Conservation (phyloP, 1,139 yeast species). For the Blastobotrys arbuscula region DNA sequence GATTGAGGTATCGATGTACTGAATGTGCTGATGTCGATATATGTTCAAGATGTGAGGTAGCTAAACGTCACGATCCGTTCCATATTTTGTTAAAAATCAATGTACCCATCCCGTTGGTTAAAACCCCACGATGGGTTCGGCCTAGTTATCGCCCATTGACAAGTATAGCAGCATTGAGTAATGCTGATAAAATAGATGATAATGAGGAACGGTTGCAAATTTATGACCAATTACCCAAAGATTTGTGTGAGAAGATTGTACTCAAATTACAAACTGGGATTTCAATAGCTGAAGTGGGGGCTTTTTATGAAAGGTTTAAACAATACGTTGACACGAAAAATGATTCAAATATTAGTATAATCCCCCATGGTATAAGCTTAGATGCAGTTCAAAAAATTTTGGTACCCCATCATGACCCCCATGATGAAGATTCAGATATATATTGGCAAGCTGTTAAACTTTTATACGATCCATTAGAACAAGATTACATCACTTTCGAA, state of each 20-base stretch:
- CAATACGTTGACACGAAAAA: constrained; percentile 7
- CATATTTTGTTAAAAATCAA: constrained; percentile 27
- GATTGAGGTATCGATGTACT: constrained; percentile 29
- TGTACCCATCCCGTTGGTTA: constrained; percentile 29
- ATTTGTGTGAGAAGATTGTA: background rate
- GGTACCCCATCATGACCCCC: background rate
- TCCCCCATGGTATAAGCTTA: background rate
- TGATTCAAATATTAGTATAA: background rate
- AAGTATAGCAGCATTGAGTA: background rate
- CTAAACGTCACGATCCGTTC: constrained; percentile 21
- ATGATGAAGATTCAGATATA: background rate
- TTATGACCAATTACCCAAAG: background rate
- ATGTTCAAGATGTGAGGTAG: constrained; percentile 29
- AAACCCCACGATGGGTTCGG: constrained; percentile 28
- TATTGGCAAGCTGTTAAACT: background rate
- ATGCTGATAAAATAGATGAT: too few species aligned
- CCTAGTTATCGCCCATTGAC: constrained; percentile 19
- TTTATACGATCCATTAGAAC: background rate
- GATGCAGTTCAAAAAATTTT: background rate
- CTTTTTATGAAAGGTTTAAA: constrained; percentile 8
- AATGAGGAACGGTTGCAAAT: background rate
- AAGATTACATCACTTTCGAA: background rate
- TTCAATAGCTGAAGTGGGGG: background rate
- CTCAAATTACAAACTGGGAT: background rate
- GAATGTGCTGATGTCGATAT: constrained; percentile 33